A percentile compares a stretch with the other conserved stretches of the same genome.
Conservation (phyloP, 495 filamentous ascomycete species). For the Trichoderma virens region DNA sequence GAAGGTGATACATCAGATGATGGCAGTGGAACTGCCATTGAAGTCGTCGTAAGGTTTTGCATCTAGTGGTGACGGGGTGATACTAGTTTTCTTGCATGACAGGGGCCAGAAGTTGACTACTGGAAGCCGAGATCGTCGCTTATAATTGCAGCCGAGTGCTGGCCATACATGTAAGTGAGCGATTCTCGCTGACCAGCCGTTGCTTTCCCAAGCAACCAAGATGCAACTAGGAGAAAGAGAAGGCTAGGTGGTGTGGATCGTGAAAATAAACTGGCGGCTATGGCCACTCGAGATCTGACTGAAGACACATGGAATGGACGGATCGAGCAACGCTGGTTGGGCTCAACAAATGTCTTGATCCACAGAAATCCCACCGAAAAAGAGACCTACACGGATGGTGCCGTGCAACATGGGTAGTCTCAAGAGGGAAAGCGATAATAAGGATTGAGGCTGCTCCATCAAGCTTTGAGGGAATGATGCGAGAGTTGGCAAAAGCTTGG, state of each 20-base stretch:
- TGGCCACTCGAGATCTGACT: neutral
- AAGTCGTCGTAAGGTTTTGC: no score
- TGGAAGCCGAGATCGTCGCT: no score
- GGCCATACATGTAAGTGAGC: no score
- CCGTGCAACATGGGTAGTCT: neutral
- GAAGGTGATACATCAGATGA: neutral
- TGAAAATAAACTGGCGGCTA: neutral
- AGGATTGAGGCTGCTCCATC: neutral
- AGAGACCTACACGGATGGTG: neutral
- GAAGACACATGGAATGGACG: neutral
- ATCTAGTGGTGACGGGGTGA: no score
- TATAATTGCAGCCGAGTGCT: no score
- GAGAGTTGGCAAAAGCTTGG: neutral
- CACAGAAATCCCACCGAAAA: neutral
- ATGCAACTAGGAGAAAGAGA: neutral
- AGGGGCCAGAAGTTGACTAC: no score
- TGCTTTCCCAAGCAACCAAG: neutral
- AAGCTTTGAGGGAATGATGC: neutral
- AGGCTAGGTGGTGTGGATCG: neutral
- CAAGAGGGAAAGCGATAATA: neutral
- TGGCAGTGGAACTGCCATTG: no score
- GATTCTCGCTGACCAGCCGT: neutral
- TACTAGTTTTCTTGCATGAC: no score
- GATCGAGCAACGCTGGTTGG: constrained; percentile 6
- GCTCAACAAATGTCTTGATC: neutral